Conservation (phyloP, 1,284 basidiomycete genomes). For the Phylloporus sp. region DNA sequence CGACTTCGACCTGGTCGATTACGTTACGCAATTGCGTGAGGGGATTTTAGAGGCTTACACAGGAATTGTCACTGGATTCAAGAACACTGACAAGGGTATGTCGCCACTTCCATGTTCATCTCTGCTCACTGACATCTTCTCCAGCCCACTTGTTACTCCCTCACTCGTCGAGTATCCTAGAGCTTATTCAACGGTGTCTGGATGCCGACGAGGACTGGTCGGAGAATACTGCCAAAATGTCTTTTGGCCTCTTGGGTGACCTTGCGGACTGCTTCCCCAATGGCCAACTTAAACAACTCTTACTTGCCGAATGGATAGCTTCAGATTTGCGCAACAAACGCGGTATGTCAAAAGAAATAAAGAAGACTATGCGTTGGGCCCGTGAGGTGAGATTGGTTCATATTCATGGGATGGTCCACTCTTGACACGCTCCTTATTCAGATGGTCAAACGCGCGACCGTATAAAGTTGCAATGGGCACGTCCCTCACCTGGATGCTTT, state of each 20-base stretch:
- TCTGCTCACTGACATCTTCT: slow-evolving; percentile 9
- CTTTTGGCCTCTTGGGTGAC: slow-evolving; percentile 90
- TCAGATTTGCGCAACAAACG: slow-evolving; percentile 75
- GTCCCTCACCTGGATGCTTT: slow-evolving; percentile 24
- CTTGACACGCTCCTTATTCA: slow-evolving; percentile 37
- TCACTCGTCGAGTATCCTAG: slow-evolving; percentile 79
- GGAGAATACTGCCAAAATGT: slow-evolving; percentile 77
- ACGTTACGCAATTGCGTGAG: slow-evolving; percentile 89
- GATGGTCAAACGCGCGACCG: slow-evolving; percentile 75
- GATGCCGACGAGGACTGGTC: slow-evolving; percentile 80
- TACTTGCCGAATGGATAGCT: slow-evolving; percentile 85
- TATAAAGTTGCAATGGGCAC: slow-evolving; percentile 45
- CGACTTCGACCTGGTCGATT: slow-evolving; percentile 92
- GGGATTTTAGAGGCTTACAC: slow-evolving; percentile 98
- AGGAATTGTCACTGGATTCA: slow-evolving; percentile 91
- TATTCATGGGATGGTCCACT: too few relatives aligned
- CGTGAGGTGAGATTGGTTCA: slow-evolving; percentile 62
- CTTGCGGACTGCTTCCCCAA: slow-evolving; percentile 86
- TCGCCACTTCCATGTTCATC: slow-evolving; percentile 3
- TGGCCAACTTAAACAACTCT: slow-evolving; percentile 79
- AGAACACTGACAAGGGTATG: slow-evolving; percentile 79
- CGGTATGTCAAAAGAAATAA: slow-evolving; percentile 70
- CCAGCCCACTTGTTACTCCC: slow-evolving; percentile 71
- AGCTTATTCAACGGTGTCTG: slow-evolving; percentile 82
- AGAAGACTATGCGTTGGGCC: slow-evolving; percentile 83